phyloP scores from a whole-genome alignment of 768 basidiomycete species.

The Tricholoma flavovirens region DNA sequence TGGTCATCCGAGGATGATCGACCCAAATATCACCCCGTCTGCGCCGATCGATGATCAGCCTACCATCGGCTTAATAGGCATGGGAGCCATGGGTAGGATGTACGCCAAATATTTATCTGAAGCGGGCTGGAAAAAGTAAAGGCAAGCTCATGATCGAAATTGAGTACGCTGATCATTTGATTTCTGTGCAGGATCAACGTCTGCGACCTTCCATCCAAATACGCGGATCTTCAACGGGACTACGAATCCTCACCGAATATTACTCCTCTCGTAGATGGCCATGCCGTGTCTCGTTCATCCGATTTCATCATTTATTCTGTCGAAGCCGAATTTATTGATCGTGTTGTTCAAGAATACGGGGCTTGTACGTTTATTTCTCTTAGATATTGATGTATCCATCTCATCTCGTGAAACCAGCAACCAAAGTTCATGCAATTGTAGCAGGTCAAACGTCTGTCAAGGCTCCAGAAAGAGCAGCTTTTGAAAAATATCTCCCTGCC shows the following conservation, averaged over 20 bases:
- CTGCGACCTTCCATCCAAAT: constrained; percentile 78
- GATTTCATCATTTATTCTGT: constrained; percentile 96
- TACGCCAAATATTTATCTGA: constrained; percentile 73
- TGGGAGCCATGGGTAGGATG: constrained; percentile 98
- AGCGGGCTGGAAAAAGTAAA: constrained; percentile 83
- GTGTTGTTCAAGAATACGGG: constrained; percentile 83
- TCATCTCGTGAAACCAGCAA: constrained; percentile 46
- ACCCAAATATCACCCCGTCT: constrained; percentile 28
- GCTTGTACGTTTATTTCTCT: constrained; percentile 59
- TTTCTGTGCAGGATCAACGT: constrained; percentile 66
- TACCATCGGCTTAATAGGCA: constrained; percentile 86
- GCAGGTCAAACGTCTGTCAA: constrained; percentile 97
- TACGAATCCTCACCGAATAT: constrained; percentile 56
- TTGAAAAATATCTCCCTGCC: constrained; percentile 78
- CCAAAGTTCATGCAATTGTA: constrained; percentile 88
- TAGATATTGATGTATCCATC: background rate
- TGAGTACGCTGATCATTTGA: constrained; percentile 5
- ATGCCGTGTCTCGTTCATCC: constrained; percentile 80
- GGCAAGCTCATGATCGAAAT: constrained; percentile 1
- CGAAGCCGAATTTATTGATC: constrained; percentile 81
- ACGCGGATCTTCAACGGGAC: constrained; percentile 51
- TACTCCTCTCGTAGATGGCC: constrained; percentile 70
- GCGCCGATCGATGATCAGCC: constrained; percentile 47
- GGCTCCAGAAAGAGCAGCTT: constrained; percentile 85
- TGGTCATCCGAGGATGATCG: no score